Evolutionary conservation across 2,329 filamentous ascomycete species (phyloP).

Genomic region (Diaporthe eres): DNA sequence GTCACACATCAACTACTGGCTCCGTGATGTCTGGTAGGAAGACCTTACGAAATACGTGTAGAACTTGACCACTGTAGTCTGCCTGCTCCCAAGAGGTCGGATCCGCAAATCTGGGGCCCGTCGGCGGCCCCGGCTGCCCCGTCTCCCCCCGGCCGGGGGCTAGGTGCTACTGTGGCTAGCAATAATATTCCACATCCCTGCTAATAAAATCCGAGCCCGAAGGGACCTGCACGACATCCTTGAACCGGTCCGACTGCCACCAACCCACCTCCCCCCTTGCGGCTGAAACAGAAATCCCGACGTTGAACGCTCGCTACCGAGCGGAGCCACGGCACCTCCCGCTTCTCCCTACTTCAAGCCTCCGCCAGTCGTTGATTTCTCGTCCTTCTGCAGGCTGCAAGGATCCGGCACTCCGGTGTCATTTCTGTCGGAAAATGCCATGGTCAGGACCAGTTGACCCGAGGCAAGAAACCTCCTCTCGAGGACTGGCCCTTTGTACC

Average conservation of each 20-base stretch:
- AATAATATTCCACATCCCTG: slow-evolving; percentile 12
- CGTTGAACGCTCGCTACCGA: not conserved
- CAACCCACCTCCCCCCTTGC: slow-evolving; percentile 4
- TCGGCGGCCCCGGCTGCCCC: slow-evolving; percentile 17
- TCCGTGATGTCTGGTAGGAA: not conserved
- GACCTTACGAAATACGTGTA: not conserved
- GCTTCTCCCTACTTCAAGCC: not conserved
- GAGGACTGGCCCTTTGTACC: too few species aligned
- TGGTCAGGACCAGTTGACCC: not conserved
- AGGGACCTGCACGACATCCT: not conserved
- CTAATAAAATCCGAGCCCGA: not conserved
- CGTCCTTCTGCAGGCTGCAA: not conserved
- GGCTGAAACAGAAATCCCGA: slow-evolving; percentile 30
- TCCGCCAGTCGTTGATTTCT: not conserved
- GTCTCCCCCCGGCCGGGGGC: not conserved
- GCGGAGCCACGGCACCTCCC: slow-evolving; percentile 18
- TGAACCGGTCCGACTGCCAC: not conserved
- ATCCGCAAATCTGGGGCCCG: not conserved
- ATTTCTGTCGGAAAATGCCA: not conserved
- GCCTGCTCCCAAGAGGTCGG: not conserved
- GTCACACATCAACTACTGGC: not conserved
- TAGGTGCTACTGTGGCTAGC: not conserved
- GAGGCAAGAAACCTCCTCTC: not conserved
- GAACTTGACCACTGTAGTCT: not conserved
- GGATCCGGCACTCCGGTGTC: not conserved